Evolutionary conservation across 2,329 filamentous ascomycete species (phyloP), one percentile per base, ranked within the genome.

Genomic region (Periconia sp.): DNA sequence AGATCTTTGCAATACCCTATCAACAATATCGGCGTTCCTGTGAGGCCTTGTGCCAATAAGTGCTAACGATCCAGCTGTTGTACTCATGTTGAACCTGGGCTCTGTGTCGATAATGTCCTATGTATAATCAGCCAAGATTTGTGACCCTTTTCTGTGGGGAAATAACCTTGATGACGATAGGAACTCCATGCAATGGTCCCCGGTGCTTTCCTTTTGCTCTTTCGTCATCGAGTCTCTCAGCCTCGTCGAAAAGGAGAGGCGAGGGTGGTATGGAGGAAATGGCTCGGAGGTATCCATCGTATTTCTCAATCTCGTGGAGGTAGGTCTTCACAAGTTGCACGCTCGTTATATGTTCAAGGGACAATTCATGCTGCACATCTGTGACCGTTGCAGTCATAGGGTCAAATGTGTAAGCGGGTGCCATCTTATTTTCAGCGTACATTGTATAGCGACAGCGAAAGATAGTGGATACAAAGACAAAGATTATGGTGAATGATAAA

Each of bases 81-180:
- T 70, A 10, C 58, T 54, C 60, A 74, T 58, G 1, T 63, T 65
- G 19, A 65, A 43, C 7, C n/a, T 30, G 1, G 52, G 41, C 23
- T 59, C 48, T 2, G 68, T 67, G n/a, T 59, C 56, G 35, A 71
- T 62, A 41, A 63, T 60, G 51, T 73, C n/a, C n/a, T n/a, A n/a
- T n/a, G n/a, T n/a, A n/a, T n/a, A n/a, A n/a, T n/a, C n/a, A n/a
- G n/a, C n/a, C n/a, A n/a, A n/a, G n/a, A n/a, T n/a, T n/a, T n/a
- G n/a, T n/a, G n/a, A n/a, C n/a, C n/a, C n/a, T n/a, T n/a, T n/a
- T n/a, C n/a, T n/a, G n/a, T n/a, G n/a, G n/a, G n/a, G n/a, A n/a
- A n/a, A n/a, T n/a, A n/a, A n/a, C 71, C 55, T 75, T 42, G 8
- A 42, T 9, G 8, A 42, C 7, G 8, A 42, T n/a, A 8, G 40